Base-by-base conservation (phyloP, 805 yeast genomes). In the Candida sonorensis region DNA sequence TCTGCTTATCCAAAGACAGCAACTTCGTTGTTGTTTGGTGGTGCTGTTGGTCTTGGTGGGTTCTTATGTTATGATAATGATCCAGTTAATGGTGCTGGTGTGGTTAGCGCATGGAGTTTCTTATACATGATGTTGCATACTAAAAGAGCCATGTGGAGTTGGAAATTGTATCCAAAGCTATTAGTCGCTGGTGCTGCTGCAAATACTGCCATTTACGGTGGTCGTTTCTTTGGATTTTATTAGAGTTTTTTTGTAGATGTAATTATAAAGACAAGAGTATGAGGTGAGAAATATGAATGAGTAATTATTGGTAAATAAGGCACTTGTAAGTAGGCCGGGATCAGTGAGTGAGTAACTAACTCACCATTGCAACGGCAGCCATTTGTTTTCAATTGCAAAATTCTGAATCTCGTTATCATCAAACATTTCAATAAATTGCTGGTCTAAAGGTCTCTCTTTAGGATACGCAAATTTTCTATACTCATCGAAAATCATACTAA, bases 381-480 rank as follows among this genome's bases (percentile, higher is more conserved):
- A 75, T 7, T 65, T 54, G 25, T 67, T 61, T 24, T 64, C 53
- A 5, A 48, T 45, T 5, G 87, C 87, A 42, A 64, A 68, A 27
- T 66, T 55, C 11, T 64, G 66, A n/a, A 83, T 73, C 35, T 72
- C 78, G 4, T 61, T 51, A 31, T 77, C 83, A 47, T 87, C 81
- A 53, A 82, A 90, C 66, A 86, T 66, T 59, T 92, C 98, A 38
- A 90, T 90, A 49, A 90, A 82, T 55, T 90, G 96, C 55, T 87
- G 96, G 59, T 92, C 98, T 64, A 92, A 67, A 11, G 97, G 94
- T 42, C 98, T 68, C 36, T 87, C 92, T 57, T 92, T 92, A 8
- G 98, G 98, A 33, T 81, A 81, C 7, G 97, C 95, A 62, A 87
- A 92, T 48, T 90, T 71, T 38, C 98, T 65, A 60, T 92, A 92